These are phyloP conservation scores for Areca catechu DNA, from an alignment of 176 grass and related monocot species.

Conservation along the genomic window DNA sequence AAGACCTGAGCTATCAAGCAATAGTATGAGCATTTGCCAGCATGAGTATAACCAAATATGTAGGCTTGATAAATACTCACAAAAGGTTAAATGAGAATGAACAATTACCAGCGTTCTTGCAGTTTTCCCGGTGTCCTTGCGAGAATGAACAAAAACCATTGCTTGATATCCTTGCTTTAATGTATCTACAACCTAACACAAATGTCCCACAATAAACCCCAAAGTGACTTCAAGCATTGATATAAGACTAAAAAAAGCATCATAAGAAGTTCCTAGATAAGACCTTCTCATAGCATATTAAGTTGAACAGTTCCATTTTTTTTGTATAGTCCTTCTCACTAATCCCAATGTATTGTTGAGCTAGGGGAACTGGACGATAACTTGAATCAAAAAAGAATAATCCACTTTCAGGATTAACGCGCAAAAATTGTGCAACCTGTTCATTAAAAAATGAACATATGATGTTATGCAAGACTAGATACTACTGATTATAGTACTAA, in stretches of 20 bases:
- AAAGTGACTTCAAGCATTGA: conserved; percentile 1
- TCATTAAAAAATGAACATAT: conserved; percentile 11
- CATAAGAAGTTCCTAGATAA: conserved; percentile 10
- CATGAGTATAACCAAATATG: too few species aligned
- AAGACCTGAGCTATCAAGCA: too few species aligned
- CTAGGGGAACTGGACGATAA: conserved; percentile 89
- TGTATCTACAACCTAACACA: conserved; percentile 55
- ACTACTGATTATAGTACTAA: background rate
- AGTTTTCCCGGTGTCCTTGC: conserved; percentile 97
- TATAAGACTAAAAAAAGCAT: conserved; percentile 11
- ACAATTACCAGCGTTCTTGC: conserved; percentile 61
- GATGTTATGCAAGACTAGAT: background rate
- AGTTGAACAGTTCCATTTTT: conserved; percentile 70
- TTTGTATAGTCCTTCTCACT: conserved; percentile 74
- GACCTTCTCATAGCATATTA: conserved; percentile 83
- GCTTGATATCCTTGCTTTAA: conserved; percentile 92
- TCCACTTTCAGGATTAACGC: conserved; percentile 72
- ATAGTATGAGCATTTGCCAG: too few species aligned
- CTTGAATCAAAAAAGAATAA: conserved; percentile 93
- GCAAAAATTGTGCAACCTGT: conserved; percentile 95
- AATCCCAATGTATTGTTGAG: conserved; percentile 94
- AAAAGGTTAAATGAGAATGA: background rate
- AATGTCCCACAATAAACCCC: conserved; percentile 2
- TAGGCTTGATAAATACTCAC: too few species aligned
- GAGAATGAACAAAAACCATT: conserved; percentile 95